Conservation (phyloP, 192 early-diverging fungal genomes). For the Coemansia sp. region DNA sequence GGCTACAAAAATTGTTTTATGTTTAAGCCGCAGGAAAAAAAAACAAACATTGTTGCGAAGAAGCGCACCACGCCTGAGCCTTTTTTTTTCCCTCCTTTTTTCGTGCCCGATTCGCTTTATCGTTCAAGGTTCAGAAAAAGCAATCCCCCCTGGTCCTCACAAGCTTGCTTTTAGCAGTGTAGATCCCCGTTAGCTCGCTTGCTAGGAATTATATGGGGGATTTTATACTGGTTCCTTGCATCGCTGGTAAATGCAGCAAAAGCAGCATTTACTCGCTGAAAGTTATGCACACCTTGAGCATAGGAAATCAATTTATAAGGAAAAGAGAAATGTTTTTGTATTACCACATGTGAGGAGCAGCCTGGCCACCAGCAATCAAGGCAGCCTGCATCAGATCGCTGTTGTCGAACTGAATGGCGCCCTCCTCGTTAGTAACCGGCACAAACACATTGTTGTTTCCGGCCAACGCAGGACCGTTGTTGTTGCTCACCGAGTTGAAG, state of each 20-base stretch:
- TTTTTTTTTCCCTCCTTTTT: not conserved
- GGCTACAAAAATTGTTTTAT: not conserved
- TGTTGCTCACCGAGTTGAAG: slow-evolving; percentile 22
- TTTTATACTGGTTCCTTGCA: too few relatives aligned
- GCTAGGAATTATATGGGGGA: too few relatives aligned
- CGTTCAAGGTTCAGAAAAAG: too few relatives aligned
- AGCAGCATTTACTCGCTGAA: too few relatives aligned
- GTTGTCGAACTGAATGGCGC: slow-evolving; percentile 49
- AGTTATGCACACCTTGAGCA: too few relatives aligned
- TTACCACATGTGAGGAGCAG: not conserved
- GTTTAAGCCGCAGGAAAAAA: not conserved
- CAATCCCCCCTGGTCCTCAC: too few relatives aligned
- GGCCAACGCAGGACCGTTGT: slow-evolving; percentile 30
- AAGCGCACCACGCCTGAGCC: not conserved
- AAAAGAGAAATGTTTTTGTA: not conserved
- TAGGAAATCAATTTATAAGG: too few relatives aligned
- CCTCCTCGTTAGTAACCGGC: slow-evolving; percentile 29
- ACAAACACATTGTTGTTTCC: slow-evolving; percentile 34
- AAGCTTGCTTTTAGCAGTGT: too few relatives aligned
- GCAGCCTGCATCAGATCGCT: slow-evolving; percentile 33
- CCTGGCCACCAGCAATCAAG: slow-evolving; percentile 10
- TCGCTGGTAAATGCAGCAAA: too few relatives aligned
- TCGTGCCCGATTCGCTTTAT: too few relatives aligned
- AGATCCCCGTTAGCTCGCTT: too few relatives aligned
- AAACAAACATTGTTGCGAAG: not conserved